Conservation (phyloP, 1,284 basidiomycete species). For the Fomes fomentarius region DNA sequence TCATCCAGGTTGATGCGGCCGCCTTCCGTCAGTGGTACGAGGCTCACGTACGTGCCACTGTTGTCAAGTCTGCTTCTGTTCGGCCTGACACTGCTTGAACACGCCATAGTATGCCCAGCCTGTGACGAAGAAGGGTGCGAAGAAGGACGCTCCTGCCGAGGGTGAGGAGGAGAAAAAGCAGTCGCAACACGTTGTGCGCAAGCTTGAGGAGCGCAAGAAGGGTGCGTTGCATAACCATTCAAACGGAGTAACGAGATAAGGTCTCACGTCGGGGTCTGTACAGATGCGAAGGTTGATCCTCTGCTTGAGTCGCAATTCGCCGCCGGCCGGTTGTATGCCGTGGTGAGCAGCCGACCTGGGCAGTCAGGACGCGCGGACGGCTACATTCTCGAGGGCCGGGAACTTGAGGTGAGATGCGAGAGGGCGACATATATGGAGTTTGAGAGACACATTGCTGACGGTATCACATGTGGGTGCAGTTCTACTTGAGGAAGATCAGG, state of each 20-base stretch:
- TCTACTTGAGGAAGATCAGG: conserved; percentile 92
- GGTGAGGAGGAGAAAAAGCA: conserved; percentile 72
- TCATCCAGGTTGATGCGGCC: conserved; percentile 95
- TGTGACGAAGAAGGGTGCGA: conserved; percentile 82
- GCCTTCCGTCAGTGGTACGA: conserved; percentile 99
- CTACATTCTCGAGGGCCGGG: conserved; percentile 95
- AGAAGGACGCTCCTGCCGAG: conserved; percentile 53
- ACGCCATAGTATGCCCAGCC: conserved; percentile 86
- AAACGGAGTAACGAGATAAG: conserved; percentile 2
- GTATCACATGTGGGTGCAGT: conserved; percentile 48
- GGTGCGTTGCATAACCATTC: conserved; percentile 45
- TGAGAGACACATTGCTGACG: conserved; percentile 19
- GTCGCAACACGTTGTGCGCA: conserved; percentile 88
- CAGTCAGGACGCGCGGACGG: conserved; percentile 95
- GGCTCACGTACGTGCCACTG: conserved; percentile 73
- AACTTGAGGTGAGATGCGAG: conserved; percentile 76
- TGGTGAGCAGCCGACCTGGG: conserved; percentile 90
- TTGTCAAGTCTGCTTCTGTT: neutral
- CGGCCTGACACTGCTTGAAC: neutral
- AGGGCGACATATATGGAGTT: conserved; percentile 1
- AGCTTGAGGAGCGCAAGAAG: conserved; percentile 88
- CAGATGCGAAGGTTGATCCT: conserved; percentile 88
- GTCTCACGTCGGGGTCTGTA: conserved; percentile 11
- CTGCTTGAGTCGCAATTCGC: conserved; percentile 86
- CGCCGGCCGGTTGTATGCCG: conserved; percentile 89